Percentiles rank a stretch among this genome's conserved stretches.
Evolutionary conservation across 108 stramenopile species (phyloP).

Genomic region (Cyclostephanos invisitatus): DNA sequence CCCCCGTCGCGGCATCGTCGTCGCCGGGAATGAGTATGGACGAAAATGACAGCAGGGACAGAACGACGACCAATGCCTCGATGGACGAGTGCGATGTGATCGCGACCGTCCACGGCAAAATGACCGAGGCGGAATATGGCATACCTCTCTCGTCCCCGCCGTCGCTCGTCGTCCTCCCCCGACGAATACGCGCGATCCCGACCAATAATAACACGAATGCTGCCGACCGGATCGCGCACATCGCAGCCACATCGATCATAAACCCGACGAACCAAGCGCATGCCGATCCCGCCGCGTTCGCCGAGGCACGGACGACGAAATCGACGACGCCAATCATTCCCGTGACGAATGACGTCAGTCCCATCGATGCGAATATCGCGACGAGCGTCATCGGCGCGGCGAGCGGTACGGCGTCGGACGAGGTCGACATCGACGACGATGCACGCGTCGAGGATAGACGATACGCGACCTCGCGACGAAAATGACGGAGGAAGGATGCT

Average conservation of each 20-base stretch:
- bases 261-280: background rate
- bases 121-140: conserved; percentile 7
- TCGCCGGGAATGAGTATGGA: background rate
- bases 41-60: conserved; percentile 15
- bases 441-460: conserved; percentile 8
- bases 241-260: too few relatives aligned
- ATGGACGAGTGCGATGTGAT: conserved; percentile 27
- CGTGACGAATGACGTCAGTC: conserved; percentile 10
- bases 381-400: background rate
- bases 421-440: too few relatives aligned
- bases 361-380: conserved; percentile 12
- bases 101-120: conserved; percentile 27
- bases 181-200: background rate
- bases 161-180: background rate
- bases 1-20: background rate
- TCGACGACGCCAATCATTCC: background rate
- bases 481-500: conserved; percentile 24
- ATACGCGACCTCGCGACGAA: conserved; percentile 11
- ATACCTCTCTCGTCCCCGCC: background rate
- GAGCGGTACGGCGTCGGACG: too few relatives aligned
- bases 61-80: conserved; percentile 22
- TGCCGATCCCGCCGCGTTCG: background rate
- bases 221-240: too few relatives aligned
- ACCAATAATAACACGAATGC: background rate
- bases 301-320: background rate